phyloP scores from a whole-genome alignment of 1,284 basidiomycete species.

The Vanrija humicola region DNA sequence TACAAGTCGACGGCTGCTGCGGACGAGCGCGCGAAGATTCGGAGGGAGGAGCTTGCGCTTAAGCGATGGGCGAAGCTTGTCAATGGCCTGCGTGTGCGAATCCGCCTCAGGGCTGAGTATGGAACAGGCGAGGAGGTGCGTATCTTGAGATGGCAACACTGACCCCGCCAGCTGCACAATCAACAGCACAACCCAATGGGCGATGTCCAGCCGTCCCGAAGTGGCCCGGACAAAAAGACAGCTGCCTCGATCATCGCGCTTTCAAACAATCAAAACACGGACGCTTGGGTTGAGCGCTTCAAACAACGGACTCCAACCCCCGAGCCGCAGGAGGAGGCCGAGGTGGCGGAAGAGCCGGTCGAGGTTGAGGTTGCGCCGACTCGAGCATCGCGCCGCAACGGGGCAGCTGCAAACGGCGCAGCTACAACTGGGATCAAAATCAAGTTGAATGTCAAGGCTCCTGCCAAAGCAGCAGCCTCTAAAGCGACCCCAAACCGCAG shows the following conservation, averaged over 20 bases:
- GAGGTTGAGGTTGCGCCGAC: not conserved
- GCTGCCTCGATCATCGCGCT: slow-evolving; percentile 30
- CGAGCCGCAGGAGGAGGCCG: not conserved
- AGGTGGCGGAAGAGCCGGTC: not conserved
- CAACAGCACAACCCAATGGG: slow-evolving; percentile 35
- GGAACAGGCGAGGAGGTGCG: slow-evolving; percentile 49
- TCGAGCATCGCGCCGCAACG: too few relatives aligned
- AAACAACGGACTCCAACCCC: not conserved
- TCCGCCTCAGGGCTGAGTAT: slow-evolving; percentile 79
- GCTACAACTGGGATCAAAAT: too few relatives aligned
- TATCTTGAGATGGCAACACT: not conserved
- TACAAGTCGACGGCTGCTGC: slow-evolving; percentile 74
- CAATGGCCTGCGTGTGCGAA: slow-evolving; percentile 78
- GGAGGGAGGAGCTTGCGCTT: slow-evolving; percentile 72
- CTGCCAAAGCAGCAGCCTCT: too few relatives aligned
- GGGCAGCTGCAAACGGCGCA: too few relatives aligned
- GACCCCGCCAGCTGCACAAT: slow-evolving; percentile 27
- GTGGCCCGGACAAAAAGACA: not conserved
- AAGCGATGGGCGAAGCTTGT: slow-evolving; percentile 87
- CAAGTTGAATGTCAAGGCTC: too few relatives aligned
- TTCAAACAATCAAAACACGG: slow-evolving; percentile 21
- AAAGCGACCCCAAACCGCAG: not conserved
- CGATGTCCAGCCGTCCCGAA: slow-evolving; percentile 1
- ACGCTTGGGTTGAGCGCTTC: slow-evolving; percentile 12
- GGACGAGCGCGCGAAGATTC: slow-evolving; percentile 69